Conservation (phyloP, 305 asterid genomes). For the Stenogyne calaminthoides region DNA sequence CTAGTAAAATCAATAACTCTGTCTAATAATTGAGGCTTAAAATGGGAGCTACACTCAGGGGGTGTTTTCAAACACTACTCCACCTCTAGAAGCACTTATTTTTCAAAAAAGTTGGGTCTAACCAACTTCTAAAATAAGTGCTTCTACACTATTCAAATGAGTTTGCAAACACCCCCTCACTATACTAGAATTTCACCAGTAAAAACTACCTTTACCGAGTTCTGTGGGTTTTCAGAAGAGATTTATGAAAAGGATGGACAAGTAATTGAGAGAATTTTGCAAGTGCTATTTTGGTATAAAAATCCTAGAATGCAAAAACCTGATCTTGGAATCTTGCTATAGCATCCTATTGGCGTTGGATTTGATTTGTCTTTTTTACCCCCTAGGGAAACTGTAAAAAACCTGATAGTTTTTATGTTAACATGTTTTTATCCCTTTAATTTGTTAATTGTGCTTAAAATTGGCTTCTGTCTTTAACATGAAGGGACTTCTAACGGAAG, state of each 20-base stretch:
- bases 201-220: background rate
- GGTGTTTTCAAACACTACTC: no score
- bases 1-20: background rate
- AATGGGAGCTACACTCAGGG: background rate
- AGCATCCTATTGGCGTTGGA: background rate
- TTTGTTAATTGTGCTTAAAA: slow-evolving; percentile 11
- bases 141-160: no score
- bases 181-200: background rate
- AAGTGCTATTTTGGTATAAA: background rate
- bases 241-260: background rate
- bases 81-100: no score
- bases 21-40: background rate
- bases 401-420: background rate
- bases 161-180: no score
- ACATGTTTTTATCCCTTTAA: background rate
- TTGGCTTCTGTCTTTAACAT: slow-evolving; percentile 21
- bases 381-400: background rate
- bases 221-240: background rate
- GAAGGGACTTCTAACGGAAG: slow-evolving; percentile 95
- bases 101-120: no score
- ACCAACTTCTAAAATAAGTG: no score
- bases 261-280: background rate
- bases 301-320: background rate
- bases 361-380: background rate
- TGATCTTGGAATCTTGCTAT: background rate